Base-by-base conservation (phyloP, 805 yeast genomes). In the Metschnikowia proteae region DNA sequence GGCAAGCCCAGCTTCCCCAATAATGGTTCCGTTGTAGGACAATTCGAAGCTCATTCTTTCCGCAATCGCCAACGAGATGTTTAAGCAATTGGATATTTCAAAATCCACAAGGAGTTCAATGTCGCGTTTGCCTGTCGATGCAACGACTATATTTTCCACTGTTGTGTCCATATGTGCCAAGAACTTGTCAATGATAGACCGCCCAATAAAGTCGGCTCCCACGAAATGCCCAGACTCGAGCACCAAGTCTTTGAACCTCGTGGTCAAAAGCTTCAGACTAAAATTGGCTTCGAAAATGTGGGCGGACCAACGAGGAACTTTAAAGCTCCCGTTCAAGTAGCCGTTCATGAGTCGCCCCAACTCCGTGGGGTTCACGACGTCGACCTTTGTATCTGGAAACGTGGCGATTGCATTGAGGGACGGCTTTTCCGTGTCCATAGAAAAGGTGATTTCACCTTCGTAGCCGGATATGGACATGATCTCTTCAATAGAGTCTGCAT, bases 61-160 rank as follows among this genome's bases (percentile, higher is more conserved):
- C 4, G 65, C 59, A 4, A 66, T 31, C 2, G 57, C 61, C 11
- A 66, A 36, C 1, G 65, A 58, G 6, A 57, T 43, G 17, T 53
- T 53, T 23, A 68, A 53, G 1, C 77, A 75, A 51, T 74, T 76
- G 9, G 46, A 32, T 3, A 75, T 31, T 13, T 60, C 63, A 4
- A 68, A 30, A 36, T 64, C 70, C 29, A 67, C 58, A 37, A 63
- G 38, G 4, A 77, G 43, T 4, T 58, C 52, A 10, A 71, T 48
- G 2, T 53, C 54, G 0, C 55, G 49, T 1, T 46, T 33, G 7
- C 58, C 53, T 0, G 78, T 64, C 2, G 63, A 61, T 10, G 68
- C 45, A n/a, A 69, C 59, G 4, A 49, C 31, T 10, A 71, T 47
- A 22, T 44, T 41, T 26, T 46, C 56, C n/a, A 51, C 43, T 43